Evolutionary conservation across 495 filamentous ascomycete species (phyloP), one percentile per base, ranked within the genome.

Genomic region (Trichoderma orchidacearum): DNA sequence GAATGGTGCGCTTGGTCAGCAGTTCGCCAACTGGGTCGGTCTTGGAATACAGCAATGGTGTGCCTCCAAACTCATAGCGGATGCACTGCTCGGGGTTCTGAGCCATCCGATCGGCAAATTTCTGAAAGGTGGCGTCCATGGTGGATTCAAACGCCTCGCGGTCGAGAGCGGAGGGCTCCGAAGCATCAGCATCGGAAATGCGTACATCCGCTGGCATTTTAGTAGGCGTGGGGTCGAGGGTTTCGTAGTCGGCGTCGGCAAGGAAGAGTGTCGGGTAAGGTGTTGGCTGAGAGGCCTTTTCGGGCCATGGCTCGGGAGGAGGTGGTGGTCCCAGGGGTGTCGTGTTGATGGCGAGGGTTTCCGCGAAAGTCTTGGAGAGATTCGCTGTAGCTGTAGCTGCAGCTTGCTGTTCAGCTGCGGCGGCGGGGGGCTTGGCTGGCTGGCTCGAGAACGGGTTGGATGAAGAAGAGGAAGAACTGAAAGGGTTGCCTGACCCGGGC

Each of bases 11-110:
- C 0, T 30, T 60, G 21, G 66, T 60, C 0, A 97, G 66, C 7
- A 80, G 53, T 63, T 78, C 82, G 2, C 89, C 90, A 9, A 95
- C 83, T 11, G 72, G 71, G 60, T 97, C 93, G 3, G 65, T 74
- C 62, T 85, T 84, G 18, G 80, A 81, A 66, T 95, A 98, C 12
- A 97, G 76, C 35, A 99, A 67, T 25, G 94, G 92, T 25, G 71
- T 60, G 0, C 93, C 94, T 1, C 72, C 75, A 67, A 89, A 94
- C 66, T 97, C 91, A 64, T 97, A 99, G 38, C 94, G 83, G 31
- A 99, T 82, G 13, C 90, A 85, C 63, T 98, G 93, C 60, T 95
- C 89, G 0, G 93, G 90, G 70, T 98, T 98, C 66, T 97, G 88
- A 0, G 80, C 81, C 7, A 96, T 76, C 2, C 90, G 74, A 62